A percentile compares a stretch with the other conserved stretches of the same genome.
phyloP scores from a whole-genome alignment of 2,329 filamentous ascomycete species.

The Chrysoporthe puriensis region DNA sequence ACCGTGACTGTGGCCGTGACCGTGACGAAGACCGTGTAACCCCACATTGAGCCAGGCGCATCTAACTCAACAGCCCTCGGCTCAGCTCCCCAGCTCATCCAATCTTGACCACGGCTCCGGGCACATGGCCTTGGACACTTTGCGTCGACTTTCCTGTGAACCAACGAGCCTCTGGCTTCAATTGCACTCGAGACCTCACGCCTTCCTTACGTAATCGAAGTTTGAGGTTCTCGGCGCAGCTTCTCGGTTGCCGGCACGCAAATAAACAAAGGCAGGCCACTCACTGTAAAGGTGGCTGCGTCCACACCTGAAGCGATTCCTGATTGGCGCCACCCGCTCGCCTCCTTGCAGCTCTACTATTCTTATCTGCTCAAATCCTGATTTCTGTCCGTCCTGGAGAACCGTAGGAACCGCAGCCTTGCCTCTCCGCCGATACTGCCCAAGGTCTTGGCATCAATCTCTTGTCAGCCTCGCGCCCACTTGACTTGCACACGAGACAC shows the following conservation, averaged over 20 bases:
- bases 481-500: too few species aligned
- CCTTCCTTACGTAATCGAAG: not conserved
- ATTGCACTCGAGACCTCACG: not conserved
- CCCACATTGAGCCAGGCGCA: not conserved
- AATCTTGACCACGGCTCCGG: not conserved
- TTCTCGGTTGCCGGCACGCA: slow-evolving; percentile 11
- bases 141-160: not conserved
- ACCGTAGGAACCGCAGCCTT: slow-evolving; percentile 7
- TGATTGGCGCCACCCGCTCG: slow-evolving; percentile 2
- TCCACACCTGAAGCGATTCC: slow-evolving; percentile 4
- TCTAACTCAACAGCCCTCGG: not conserved
- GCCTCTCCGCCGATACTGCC: not conserved
- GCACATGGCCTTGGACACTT: not conserved
- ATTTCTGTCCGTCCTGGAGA: not conserved
- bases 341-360: not conserved
- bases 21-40: not conserved
- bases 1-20: not conserved
- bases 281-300: not conserved
- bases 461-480: slow-evolving; percentile 3
- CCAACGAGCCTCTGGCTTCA: not conserved
- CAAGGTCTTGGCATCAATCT: slow-evolving; percentile 11
- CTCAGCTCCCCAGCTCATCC: not conserved
- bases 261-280: not conserved
- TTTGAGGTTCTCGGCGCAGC: not conserved
- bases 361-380: slow-evolving; percentile 3